Conservation (phyloP, 257 asterid genomes). For the Solanum acaule region DNA sequence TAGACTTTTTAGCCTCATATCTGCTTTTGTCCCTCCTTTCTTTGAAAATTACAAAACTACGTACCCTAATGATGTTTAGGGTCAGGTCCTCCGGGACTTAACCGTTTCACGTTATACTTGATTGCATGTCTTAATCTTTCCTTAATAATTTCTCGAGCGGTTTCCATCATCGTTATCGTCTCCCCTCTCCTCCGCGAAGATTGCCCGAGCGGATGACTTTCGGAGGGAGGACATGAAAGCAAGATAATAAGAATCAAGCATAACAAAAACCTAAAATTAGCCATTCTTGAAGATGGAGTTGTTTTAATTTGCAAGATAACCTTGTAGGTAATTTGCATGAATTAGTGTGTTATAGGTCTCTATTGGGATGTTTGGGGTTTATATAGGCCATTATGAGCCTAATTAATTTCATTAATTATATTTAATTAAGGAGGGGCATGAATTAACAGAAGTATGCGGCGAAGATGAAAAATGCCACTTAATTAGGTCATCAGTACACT, state of each 20-base stretch:
- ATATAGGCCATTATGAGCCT: background rate
- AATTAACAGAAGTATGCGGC: background rate
- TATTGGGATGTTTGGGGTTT: background rate
- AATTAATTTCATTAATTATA: background rate
- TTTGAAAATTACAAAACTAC: background rate
- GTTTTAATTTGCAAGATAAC: background rate
- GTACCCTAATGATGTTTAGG: slow-evolving; percentile 1
- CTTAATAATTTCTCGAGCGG: background rate
- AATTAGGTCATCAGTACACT: background rate
- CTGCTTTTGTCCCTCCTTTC: background rate
- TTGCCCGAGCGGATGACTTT: background rate
- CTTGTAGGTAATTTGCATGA: background rate
- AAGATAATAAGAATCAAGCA: background rate
- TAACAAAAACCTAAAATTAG: background rate
- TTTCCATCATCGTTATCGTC: background rate
- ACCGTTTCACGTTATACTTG: background rate
- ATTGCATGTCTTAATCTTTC: background rate
- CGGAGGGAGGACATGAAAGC: background rate
- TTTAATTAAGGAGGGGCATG: background rate
- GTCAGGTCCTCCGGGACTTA: slow-evolving; percentile 3
- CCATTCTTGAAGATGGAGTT: background rate
- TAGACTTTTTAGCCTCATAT: background rate
- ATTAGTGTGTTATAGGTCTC: background rate
- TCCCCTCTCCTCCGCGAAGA: background rate
- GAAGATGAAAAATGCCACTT: background rate